phyloP scores from a whole-genome alignment of 2,329 filamentous ascomycete species.

The Periconia macrospinosa region DNA sequence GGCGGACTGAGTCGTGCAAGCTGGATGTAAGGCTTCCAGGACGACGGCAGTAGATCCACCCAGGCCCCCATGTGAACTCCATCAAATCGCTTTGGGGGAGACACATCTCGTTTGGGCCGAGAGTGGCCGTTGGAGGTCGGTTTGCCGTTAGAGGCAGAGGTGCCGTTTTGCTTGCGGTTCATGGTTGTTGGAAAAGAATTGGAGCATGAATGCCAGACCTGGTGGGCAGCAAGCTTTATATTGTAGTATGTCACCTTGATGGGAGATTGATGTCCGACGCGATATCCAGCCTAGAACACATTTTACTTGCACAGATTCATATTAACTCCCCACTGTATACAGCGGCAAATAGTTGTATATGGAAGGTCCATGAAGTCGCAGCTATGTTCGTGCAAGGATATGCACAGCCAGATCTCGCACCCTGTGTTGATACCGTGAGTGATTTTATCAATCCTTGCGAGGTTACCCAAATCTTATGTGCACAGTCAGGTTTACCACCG shows the following conservation, averaged over 20 bases:
- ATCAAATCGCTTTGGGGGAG: neutral
- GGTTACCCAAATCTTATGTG: too few species aligned
- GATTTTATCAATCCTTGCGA: too few species aligned
- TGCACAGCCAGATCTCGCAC: too few species aligned
- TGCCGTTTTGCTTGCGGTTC: neutral
- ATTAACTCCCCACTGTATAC: too few species aligned
- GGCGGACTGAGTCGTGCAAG: conserved; percentile 11
- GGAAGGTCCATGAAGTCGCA: too few species aligned
- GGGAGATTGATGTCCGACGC: too few species aligned
- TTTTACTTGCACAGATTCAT: too few species aligned
- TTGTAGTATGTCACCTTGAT: neutral
- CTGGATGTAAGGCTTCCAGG: conserved; percentile 10
- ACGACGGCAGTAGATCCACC: conserved; percentile 1
- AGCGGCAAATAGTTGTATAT: too few species aligned
- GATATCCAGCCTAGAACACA: too few species aligned
- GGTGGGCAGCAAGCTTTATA: neutral
- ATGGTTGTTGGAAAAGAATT: neutral
- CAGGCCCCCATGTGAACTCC: conserved; percentile 1
- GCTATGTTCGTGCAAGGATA: too few species aligned
- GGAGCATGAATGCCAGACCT: neutral
- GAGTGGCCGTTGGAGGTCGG: neutral
- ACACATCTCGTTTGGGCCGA: neutral
- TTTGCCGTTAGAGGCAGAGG: neutral
- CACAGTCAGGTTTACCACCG: too few species aligned
- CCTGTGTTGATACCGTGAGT: too few species aligned